Evolutionary conservation across 352 stramenopile genomes (phyloP).

Genomic region (Albugo laibachii): DNA sequence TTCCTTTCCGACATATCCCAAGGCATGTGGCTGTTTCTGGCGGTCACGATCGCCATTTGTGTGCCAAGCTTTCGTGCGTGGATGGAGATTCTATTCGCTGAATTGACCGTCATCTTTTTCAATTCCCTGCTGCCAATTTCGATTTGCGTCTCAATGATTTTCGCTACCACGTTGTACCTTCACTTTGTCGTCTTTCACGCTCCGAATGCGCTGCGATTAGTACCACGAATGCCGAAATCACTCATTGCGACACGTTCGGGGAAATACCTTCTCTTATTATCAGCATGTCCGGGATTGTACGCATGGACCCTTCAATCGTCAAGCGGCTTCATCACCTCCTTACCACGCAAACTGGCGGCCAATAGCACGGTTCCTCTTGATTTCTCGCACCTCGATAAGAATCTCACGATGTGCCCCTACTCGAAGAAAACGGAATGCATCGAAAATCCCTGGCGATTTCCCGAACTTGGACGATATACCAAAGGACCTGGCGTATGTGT

Average conservation of each 20-base stretch:
- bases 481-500: conserved; percentile 24
- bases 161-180: conserved; percentile 13
- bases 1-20: too few species aligned
- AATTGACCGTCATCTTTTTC: conserved; percentile 43
- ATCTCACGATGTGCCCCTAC: conserved; percentile 23
- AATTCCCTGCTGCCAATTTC: conserved; percentile 21
- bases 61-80: conserved; percentile 27
- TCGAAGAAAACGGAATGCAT: conserved; percentile 37
- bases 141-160: conserved; percentile 7
- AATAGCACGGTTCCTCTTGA: neutral
- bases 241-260: neutral
- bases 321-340: neutral
- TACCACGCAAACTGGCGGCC: neutral
- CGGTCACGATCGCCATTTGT: conserved; percentile 27
- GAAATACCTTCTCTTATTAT: neutral
- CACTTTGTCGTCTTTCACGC: neutral
- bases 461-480: conserved; percentile 29
- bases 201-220: neutral
- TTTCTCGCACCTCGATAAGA: neutral
- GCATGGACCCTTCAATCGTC: neutral
- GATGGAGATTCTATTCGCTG: conserved; percentile 37
- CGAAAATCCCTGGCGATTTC: conserved; percentile 22
- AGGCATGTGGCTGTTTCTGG: conserved; percentile 32
- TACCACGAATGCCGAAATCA: neutral
- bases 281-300: neutral